Conservation (phyloP, 2,329 filamentous ascomycete genomes). For the Aspergillus ibericus region DNA sequence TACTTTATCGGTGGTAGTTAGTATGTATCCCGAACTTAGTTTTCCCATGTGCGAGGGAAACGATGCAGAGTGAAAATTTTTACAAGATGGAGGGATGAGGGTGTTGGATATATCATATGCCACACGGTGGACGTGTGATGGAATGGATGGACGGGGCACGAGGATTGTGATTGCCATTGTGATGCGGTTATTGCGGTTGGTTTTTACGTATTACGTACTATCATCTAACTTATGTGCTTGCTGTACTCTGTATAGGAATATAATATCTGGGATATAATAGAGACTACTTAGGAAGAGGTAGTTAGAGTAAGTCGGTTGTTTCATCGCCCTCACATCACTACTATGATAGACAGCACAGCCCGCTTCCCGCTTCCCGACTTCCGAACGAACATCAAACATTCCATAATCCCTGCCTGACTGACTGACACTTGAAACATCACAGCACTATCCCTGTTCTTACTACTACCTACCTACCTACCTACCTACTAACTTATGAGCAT, state of each 20-base stretch:
- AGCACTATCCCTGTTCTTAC: not conserved
- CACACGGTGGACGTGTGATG: not conserved
- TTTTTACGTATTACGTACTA: too few species aligned
- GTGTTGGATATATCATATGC: not conserved
- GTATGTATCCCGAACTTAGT: too few species aligned
- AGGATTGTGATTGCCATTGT: too few species aligned
- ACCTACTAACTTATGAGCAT: not conserved
- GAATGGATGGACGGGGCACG: not conserved
- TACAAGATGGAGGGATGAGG: too few species aligned
- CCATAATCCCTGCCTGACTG: not conserved
- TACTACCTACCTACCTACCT: not conserved
- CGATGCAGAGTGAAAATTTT: not conserved
- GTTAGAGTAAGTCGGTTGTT: not conserved
- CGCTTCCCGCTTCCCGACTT: too few species aligned
- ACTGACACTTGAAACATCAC: not conserved
- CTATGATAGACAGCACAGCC: too few species aligned
- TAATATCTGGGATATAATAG: not conserved
- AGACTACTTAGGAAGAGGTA: too few species aligned
- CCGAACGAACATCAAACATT: not conserved
- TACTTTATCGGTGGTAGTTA: too few species aligned
- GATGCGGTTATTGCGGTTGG: slow-evolving; percentile 3
- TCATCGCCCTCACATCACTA: not conserved
- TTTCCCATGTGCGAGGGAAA: not conserved
- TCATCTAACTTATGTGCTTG: too few species aligned
- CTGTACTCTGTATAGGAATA: too few species aligned